Conservation (phyloP, 2,329 filamentous ascomycete genomes). For the Beauveria varroae region DNA sequence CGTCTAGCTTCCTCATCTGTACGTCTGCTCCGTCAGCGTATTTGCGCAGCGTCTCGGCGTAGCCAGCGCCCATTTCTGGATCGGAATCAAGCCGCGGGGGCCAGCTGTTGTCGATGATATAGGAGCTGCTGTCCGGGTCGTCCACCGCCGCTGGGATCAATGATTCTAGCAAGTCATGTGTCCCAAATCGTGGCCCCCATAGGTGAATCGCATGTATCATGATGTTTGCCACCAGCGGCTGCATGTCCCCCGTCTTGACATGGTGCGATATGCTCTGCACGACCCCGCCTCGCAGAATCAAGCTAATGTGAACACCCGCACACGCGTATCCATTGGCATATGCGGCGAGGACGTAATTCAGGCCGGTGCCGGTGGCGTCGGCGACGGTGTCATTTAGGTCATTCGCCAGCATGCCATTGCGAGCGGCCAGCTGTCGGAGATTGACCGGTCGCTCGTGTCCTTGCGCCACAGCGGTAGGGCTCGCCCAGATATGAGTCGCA, state of each 20-base stretch:
- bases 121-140: background rate
- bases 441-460: background rate
- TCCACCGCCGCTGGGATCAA: background rate
- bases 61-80: background rate
- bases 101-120: background rate
- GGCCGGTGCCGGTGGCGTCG: background rate
- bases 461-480: background rate
- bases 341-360: background rate
- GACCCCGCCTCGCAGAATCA: background rate
- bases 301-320: background rate
- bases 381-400: background rate
- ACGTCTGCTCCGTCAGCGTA: background rate
- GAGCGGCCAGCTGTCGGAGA: background rate
- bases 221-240: background rate
- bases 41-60: background rate
- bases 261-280: background rate
- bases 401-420: background rate
- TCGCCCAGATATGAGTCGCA: background rate
- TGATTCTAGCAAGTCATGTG: background rate
- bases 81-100: background rate
- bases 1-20: background rate
- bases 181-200: background rate
- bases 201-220: background rate
- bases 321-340: background rate
- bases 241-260: background rate